phyloP scores from a whole-genome alignment of 2,329 filamentous ascomycete species.

The Bipolaris sorokiniana region DNA sequence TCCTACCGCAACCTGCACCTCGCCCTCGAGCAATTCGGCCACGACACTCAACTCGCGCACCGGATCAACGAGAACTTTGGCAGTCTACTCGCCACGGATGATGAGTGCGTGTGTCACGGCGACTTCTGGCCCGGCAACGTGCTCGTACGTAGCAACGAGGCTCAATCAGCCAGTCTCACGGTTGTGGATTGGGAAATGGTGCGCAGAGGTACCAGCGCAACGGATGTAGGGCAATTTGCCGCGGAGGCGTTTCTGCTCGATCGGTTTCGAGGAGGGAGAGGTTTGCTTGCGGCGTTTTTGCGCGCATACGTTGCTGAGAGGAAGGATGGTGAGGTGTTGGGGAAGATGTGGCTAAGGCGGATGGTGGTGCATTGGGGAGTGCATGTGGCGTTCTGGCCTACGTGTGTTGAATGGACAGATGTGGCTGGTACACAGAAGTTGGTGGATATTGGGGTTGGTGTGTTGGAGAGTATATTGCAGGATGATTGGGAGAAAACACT shows the following conservation, averaged over 20 bases:
- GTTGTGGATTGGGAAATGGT: constrained; percentile 49
- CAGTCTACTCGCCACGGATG: constrained; percentile 31
- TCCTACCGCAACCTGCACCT: constrained; percentile 37
- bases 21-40: constrained; percentile 29
- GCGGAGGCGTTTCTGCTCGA: constrained; percentile 49
- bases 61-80: constrained; percentile 40
- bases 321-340: constrained; percentile 2
- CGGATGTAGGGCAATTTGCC: constrained; percentile 49
- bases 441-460: constrained; percentile 30
- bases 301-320: constrained; percentile 27
- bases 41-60: constrained; percentile 33
- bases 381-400: constrained; percentile 47
- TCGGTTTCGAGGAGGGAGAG: constrained; percentile 38
- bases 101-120: constrained; percentile 47
- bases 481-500: constrained; percentile 31
- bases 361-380: constrained; percentile 46
- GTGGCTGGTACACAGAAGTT: constrained; percentile 32
- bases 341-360: constrained; percentile 31
- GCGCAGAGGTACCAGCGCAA: constrained; percentile 43
- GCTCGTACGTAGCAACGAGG: constrained; percentile 23
- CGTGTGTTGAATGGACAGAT: constrained; percentile 38
- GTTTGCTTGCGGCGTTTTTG: constrained; percentile 38
- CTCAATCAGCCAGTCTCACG: constrained; percentile 25
- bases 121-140: constrained; percentile 52
- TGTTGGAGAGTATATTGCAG: constrained; percentile 22